These are phyloP conservation scores for Monosporozyma unispora DNA, from an alignment of 805 yeast species.

Conservation along the genomic window DNA sequence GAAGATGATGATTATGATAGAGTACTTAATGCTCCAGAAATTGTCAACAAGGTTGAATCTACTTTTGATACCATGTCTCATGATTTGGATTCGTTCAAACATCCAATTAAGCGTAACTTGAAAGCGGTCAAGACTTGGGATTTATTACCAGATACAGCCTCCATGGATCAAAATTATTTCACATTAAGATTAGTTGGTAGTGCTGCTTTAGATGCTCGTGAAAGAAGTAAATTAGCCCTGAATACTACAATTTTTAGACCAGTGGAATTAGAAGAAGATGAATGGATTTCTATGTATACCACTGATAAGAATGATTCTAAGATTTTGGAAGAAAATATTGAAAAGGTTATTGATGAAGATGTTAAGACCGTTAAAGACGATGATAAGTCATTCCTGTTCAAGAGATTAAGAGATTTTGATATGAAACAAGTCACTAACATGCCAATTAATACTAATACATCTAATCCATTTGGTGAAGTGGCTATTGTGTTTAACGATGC, in stretches of 20 bases:
- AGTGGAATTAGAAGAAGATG: constrained; percentile 56
- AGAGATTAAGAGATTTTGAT: constrained; percentile 72
- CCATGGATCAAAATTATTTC: constrained; percentile 70
- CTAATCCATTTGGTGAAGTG: constrained; percentile 40
- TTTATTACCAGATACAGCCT: constrained; percentile 81
- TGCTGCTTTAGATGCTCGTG: constrained; percentile 35
- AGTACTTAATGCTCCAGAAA: constrained; percentile 20
- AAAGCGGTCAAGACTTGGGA: constrained; percentile 74
- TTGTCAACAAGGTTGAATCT: constrained; percentile 47
- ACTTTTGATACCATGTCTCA: constrained; percentile 54
- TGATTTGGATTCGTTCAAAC: constrained; percentile 43
- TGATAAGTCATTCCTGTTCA: constrained; percentile 41
- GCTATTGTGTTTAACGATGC: constrained; percentile 51
- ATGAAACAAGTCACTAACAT: constrained; percentile 40
- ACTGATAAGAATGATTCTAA: constrained; percentile 38
- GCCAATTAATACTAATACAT: background rate
- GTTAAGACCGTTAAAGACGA: constrained; percentile 4
- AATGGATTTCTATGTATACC: constrained; percentile 68
- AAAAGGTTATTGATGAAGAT: constrained; percentile 26
- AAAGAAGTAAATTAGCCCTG: constrained; percentile 31
- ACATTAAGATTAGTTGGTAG: constrained; percentile 53
- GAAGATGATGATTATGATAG: constrained; percentile 12
- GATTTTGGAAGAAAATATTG: constrained; percentile 34
- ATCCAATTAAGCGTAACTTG: constrained; percentile 68
- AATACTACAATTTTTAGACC: constrained; percentile 65